Evolutionary conservation across 1,139 yeast genomes (phyloP).

Genomic region (Taphrina wiesneri): DNA sequence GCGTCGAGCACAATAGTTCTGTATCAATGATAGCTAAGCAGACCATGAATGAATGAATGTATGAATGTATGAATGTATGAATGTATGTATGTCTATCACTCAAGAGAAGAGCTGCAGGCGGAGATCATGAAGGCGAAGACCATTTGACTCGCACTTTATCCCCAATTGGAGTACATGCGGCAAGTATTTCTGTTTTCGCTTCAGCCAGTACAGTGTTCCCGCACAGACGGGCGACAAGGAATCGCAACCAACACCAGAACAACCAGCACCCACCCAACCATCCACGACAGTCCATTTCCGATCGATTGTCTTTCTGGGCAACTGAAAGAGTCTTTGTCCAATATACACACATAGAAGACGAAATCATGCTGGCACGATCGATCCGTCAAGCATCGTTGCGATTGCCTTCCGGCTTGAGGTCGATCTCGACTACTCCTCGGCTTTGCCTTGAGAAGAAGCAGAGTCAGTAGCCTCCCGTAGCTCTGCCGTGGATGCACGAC

Average conservation of each 20-base stretch:
- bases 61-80: no score
- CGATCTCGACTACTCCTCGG: conserved; percentile 21
- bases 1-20: no score
- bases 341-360: background rate
- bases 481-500: background rate
- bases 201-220: background rate
- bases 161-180: background rate
- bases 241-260: background rate
- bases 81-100: no score
- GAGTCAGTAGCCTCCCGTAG: conserved; percentile 9
- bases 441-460: conserved; percentile 7
- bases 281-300: background rate
- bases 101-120: background rate
- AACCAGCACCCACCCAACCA: no score
- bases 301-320: no score
- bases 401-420: background rate
- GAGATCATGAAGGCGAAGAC: background rate
- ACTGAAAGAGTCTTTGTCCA: no score
- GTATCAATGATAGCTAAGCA: no score
- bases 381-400: conserved; percentile 9
- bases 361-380: conserved; percentile 18
- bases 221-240: background rate
- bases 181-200: background rate
- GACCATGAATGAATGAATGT: no score
- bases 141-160: background rate